Evolutionary conservation across 1,139 yeast genomes (phyloP).

Genomic region (Kodamaea arcana): DNA sequence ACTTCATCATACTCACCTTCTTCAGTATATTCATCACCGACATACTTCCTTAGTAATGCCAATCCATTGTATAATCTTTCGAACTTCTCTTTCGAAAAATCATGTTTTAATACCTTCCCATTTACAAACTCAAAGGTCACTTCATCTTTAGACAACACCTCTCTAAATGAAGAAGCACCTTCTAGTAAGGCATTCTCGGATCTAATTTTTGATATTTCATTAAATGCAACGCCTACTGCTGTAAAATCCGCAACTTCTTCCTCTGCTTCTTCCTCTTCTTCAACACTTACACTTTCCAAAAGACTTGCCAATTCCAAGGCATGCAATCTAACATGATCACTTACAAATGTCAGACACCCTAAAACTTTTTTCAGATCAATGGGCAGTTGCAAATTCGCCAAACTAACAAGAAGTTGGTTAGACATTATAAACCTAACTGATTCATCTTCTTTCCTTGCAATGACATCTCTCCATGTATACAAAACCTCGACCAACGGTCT

Average conservation of each 20-base stretch:
- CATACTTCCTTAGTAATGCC: slow-evolving; percentile 18
- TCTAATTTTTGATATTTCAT: not conserved
- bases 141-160: slow-evolving; percentile 3
- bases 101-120: slow-evolving; percentile 16
- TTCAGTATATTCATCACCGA: slow-evolving; percentile 9
- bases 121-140: slow-evolving; percentile 21
- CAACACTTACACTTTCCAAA: slow-evolving; percentile 31
- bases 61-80: slow-evolving; percentile 16
- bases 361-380: slow-evolving; percentile 56
- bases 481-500: slow-evolving; percentile 57
- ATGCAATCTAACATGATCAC: slow-evolving; percentile 55
- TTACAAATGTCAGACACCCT: slow-evolving; percentile 44
- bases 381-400: slow-evolving; percentile 55
- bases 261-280: slow-evolving; percentile 17
- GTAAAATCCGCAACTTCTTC: not conserved
- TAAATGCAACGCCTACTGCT: not conserved
- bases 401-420: slow-evolving; percentile 65
- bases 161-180: slow-evolving; percentile 9
- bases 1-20: slow-evolving; percentile 10
- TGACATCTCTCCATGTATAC: slow-evolving; percentile 76
- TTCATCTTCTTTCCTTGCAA: slow-evolving; percentile 79
- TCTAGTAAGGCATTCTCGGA: slow-evolving; percentile 1
- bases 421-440: slow-evolving; percentile 81
- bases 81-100: slow-evolving; percentile 13
- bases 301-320: slow-evolving; percentile 56